Evolutionary conservation across 495 filamentous ascomycete species (phyloP).

Genomic region (Hyphodiscus hymeniophilus): DNA sequence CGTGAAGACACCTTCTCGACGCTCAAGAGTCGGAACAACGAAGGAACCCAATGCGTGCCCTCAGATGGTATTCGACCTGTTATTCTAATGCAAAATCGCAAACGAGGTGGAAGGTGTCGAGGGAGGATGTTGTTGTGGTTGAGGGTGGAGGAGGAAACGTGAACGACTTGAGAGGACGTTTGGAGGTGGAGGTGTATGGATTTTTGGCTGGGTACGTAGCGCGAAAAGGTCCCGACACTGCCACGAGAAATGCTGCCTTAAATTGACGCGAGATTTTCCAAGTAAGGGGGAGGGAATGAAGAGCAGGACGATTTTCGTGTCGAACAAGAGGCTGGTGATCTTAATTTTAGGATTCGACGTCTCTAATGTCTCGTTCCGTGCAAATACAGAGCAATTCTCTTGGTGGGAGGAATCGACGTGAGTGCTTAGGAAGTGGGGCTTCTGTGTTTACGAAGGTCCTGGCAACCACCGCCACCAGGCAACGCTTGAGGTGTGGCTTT

Average conservation of each 20-base stretch:
- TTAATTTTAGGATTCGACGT: not conserved
- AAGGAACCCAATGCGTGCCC: conserved; percentile 12
- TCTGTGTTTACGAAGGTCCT: conserved; percentile 1
- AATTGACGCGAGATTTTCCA: conserved; percentile 8
- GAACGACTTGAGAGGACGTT: conserved; percentile 10
- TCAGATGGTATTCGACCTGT: conserved; percentile 1
- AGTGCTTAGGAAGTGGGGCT: not conserved
- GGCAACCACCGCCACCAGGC: not conserved
- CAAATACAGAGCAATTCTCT: too few relatives aligned
- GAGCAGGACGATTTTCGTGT: not conserved
- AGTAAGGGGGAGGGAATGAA: not conserved
- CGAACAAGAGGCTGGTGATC: not conserved
- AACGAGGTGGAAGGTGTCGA: conserved; percentile 1
- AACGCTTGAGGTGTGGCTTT: not conserved
- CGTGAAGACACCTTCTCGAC: not conserved
- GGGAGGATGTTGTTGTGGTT: conserved; percentile 14
- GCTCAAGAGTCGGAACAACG: conserved; percentile 1
- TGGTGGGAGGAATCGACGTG: too few relatives aligned
- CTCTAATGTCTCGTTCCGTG: too few relatives aligned
- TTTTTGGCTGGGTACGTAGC: conserved; percentile 21
- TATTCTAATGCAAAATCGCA: conserved; percentile 1
- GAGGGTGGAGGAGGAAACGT: conserved; percentile 5
- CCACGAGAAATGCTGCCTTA: not conserved
- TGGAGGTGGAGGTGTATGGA: conserved; percentile 1
- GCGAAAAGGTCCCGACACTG: conserved; percentile 10